Base-by-base conservation (phyloP, 768 basidiomycete species). In the Trametes elegans region DNA sequence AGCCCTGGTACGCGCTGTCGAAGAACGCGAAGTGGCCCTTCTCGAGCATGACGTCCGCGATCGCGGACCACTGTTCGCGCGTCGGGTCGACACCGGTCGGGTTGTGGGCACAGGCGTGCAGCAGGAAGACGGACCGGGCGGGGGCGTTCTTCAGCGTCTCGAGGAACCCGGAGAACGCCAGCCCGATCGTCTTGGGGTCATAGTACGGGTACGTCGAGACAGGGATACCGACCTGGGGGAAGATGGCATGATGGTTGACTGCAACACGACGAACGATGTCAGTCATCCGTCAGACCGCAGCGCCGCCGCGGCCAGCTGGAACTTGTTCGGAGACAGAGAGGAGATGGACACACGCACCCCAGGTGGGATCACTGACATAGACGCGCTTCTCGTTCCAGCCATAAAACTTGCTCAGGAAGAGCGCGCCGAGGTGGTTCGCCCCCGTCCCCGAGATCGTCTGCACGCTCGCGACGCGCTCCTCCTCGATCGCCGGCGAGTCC, bases 401-500 rank as follows among this genome's bases (percentile, higher is more conserved):
- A 73, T 96, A 97, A 74, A 90, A 94, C 57, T 78, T 78, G 58
- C 85, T 84, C 61, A 98, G 73, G 78, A 97, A 97, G 48, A 93
- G 73, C 2, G 86, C 94, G 23, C 85, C 95, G 43, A 96, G 80
- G 71, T 96, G 94, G 75, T 96, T 95, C 44, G 95, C 95, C 45
- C 95, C 95, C 2, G 95, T 98, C 24, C 95, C 95, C 13, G 93
- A 96, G 61, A 97, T 90, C 13, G 95, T 95, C 74, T 98, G 95
- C 42, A 89, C 89, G 68, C 87, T 89, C 35, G 82, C 78, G 28
- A 85, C 85, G 46, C 92, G 83, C 27, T 76, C 77, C 57, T 91
- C 87, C 60, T 77, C 73, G 57, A 98, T 74, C 13, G 85, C 89
- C 48, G 78, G 75, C 14, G 88, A 88, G 42, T 83, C 74, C n/a